Base-by-base conservation (phyloP, 1,139 yeast genomes). In the Debaryomyces robertsiae region DNA sequence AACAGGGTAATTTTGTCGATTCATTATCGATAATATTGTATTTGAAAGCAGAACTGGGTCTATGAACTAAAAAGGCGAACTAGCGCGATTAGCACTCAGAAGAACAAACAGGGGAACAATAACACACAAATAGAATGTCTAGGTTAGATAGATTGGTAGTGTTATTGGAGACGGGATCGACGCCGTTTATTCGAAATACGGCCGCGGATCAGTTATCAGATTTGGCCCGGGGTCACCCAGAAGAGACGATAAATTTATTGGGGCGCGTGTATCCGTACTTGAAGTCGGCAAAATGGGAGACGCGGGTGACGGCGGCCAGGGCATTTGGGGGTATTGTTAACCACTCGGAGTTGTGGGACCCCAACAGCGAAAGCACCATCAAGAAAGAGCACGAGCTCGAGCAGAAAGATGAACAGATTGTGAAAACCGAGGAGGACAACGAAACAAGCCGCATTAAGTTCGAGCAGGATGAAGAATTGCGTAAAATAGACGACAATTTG, bases 191-290 rank as follows among this genome's bases (percentile, higher is more conserved):
- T 37, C 78, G 98, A 50, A 89, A 88, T 56, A 89, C 97, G 9
- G 99, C 98, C 0, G 98, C 98, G 2, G 97, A 93, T 57, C 99
- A 94, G 64, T 73, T 94, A 51, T 90, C 96, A 3, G 98, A 91
- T 54, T 75, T 94, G 38, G 98, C 96, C 23, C 86, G 85, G 60
- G 84, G 87, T 32, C 98, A 94, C 54, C 97, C 98, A 0, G 98
- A 91, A 60, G 98, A 94, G 57, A 79, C 87, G 23, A 73, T 90
- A 43, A 85, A 85, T 47, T 69, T 94, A 35, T 68, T 94, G 30
- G 90, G 96, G 17, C 74, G 98, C 47, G 96, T 93, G 1, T 89
- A 89, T 53, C 98, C 99, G 1, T 93, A 82, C 59, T 69, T 94
- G 46, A 79, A 82, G 54, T 82, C 93, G 28, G 74, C 73, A 40